Evolutionary conservation across 257 asterid species (phyloP), one percentile per base, ranked within the genome.

Genomic region (Datura wrightii): DNA sequence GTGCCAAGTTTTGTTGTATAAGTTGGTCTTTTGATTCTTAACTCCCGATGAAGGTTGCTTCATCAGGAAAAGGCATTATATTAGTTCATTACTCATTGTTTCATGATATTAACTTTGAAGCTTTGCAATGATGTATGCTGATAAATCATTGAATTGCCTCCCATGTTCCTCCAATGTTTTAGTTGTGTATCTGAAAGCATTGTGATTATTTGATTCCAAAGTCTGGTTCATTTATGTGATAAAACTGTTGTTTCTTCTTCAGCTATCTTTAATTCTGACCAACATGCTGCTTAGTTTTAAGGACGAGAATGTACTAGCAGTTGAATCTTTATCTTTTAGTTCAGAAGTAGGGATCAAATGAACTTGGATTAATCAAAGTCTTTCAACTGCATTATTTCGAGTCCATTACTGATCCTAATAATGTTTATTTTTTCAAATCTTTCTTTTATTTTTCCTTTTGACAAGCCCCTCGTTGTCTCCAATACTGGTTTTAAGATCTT

Each of bases 301-400:
- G 69, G 69, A 34, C n/a, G 16, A 34, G 72, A 65, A 65, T 65
- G 72, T 34, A 34, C 72, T 65, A 65, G 72, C 10, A 6, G 72
- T 65, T 65, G 72, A 65, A 34, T 34, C 42, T 34, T 34, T 34
- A 65, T 13, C 46, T 34, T 65, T 65, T 34, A 65, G 44, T 34
- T 65, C 72, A 65, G 44, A 65, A 65, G 72, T 44, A 65, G 72
- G 72, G 44, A 5, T 8, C n/a, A 5, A 18, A 34, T 65, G 72
- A 65, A 65, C 72, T 65, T 34, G 72, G n/a, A 6, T 65, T 34
- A 65, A 62, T 15, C n/a, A 11, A 62, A 11, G 72, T 36, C 0
- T 11, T 31, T 63, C 42, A 34, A 34, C 71, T 63, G 10, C 71
- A 36, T 11, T 34, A 36, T 34, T 63, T 65, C 1, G 44, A 13